Conservation (phyloP, 306 rosid genomes). For the Dryas alaskensis region DNA sequence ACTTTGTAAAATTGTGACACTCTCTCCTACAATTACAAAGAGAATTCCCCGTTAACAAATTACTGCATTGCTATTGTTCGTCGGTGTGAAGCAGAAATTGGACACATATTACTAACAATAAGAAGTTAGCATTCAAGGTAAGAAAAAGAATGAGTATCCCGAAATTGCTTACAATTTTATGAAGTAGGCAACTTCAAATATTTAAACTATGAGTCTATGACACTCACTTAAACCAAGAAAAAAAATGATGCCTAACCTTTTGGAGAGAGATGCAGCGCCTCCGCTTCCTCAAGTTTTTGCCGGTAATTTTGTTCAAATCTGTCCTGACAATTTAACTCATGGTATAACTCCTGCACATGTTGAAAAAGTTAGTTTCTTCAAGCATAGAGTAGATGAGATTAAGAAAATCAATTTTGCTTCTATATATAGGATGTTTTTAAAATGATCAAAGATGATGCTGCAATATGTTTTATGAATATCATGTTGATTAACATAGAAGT, state of each 20-base stretch:
- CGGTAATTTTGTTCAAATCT: slow-evolving; percentile 88
- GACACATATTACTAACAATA: slow-evolving; percentile 10
- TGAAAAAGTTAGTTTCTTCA: slow-evolving; percentile 23
- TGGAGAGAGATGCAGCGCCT: slow-evolving; percentile 63
- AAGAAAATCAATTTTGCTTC: no score
- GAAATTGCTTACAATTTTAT: neutral
- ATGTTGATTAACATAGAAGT: slow-evolving; percentile 12
- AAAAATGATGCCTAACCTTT: slow-evolving; percentile 52
- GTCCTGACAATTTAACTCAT: slow-evolving; percentile 61
- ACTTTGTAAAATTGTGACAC: slow-evolving; percentile 61
- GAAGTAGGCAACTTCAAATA: neutral
- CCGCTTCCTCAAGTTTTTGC: slow-evolving; percentile 67
- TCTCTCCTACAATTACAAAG: slow-evolving; percentile 68
- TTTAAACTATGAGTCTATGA: neutral
- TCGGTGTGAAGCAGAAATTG: slow-evolving; percentile 12
- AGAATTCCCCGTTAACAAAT: slow-evolving; percentile 30
- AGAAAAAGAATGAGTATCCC: neutral
- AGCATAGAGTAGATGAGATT: neutral
- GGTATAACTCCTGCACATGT: slow-evolving; percentile 72
- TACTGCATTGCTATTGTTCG: slow-evolving; percentile 16
- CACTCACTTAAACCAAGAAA: neutral
- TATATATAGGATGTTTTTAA: no score
- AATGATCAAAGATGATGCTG: no score
- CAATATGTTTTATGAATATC: no score
- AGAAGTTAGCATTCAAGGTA: slow-evolving; percentile 9